phyloP scores from a whole-genome alignment of 2,329 filamentous ascomycete genomes.

The Tolypocladium pustulatum region DNA sequence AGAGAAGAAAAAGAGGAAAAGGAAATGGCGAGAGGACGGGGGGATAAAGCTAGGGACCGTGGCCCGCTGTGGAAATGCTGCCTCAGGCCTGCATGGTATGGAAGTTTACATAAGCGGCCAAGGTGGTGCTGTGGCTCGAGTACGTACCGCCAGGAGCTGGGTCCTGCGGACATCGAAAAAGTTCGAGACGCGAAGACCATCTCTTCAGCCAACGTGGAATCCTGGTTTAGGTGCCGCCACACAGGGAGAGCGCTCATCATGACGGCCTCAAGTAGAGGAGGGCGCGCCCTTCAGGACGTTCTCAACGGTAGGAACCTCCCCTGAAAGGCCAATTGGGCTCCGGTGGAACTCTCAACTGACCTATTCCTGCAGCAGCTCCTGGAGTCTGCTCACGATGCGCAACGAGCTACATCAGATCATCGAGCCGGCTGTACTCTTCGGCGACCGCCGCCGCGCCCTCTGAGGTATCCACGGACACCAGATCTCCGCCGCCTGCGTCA shows the following conservation, averaged over 20 bases:
- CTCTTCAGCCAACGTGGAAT: conserved; percentile 1
- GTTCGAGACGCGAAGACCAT: conserved; percentile 9
- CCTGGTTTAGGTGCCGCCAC: conserved; percentile 4
- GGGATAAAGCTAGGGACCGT: conserved; percentile 6
- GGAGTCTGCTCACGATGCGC: conserved; percentile 29
- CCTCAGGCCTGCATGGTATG: conserved; percentile 15
- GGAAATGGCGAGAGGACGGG: conserved; percentile 7
- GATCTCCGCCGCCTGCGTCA: conserved; percentile 6
- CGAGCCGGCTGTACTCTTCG: conserved; percentile 25
- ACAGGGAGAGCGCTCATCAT: conserved; percentile 18
- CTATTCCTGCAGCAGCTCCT: conserved; percentile 13
- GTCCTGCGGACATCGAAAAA: conserved; percentile 9
- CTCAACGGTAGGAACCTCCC: conserved; percentile 34
- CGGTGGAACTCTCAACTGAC: not conserved
- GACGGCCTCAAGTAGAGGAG: conserved; percentile 48
- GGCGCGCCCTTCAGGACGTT: conserved; percentile 35
- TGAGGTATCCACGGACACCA: conserved; percentile 9
- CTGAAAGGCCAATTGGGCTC: not conserved
- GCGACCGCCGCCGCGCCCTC: conserved; percentile 11
- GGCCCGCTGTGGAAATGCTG: conserved; percentile 4
- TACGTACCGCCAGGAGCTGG: not conserved
- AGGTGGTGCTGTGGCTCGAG: not conserved
- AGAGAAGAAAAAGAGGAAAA: conserved; percentile 15
- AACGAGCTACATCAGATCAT: conserved; percentile 14
- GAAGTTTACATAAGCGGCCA: conserved; percentile 6